Percentiles rank a stretch among this genome's conserved stretches.
phyloP scores from a whole-genome alignment of 768 basidiomycete genomes.

The Phaffia tasmanica region DNA sequence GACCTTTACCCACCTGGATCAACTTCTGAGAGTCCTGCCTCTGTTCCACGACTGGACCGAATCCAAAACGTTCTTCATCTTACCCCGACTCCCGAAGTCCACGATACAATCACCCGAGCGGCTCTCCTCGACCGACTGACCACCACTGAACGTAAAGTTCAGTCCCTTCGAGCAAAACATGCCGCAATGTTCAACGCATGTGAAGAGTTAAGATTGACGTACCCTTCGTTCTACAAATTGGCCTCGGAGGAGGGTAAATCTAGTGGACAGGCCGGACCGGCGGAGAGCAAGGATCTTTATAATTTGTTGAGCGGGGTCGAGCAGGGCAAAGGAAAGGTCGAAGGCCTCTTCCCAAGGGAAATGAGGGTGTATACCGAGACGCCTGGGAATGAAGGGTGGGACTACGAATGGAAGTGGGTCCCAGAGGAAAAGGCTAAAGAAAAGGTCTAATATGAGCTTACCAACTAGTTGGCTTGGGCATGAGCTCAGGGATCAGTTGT shows the following conservation, averaged over 20 bases:
- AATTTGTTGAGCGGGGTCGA: background rate
- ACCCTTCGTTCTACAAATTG: slow-evolving; percentile 13
- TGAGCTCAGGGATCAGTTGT: background rate
- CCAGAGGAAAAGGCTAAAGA: slow-evolving; percentile 10
- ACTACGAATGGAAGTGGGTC: slow-evolving; percentile 18
- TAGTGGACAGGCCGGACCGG: background rate
- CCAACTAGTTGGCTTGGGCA: background rate
- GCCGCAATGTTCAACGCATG: slow-evolving; percentile 8
- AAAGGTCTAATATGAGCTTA: background rate
- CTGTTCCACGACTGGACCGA: slow-evolving; percentile 7
- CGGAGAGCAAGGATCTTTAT: background rate
- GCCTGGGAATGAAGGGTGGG: slow-evolving; percentile 20
- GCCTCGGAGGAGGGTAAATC: background rate
- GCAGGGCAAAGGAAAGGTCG: slow-evolving; percentile 5
- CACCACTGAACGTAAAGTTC: background rate
- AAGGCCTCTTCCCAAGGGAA: slow-evolving; percentile 21
- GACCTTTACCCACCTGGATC: slow-evolving; percentile 19
- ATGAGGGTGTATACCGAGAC: slow-evolving; percentile 20
- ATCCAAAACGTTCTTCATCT: slow-evolving; percentile 1
- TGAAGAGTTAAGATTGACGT: slow-evolving; percentile 10
- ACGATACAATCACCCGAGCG: slow-evolving; percentile 20
- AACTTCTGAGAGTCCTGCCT: background rate
- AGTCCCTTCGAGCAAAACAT: background rate
- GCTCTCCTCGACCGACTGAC: background rate
- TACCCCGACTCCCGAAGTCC: slow-evolving; percentile 9